A percentile compares a stretch with the other conserved stretches of the same genome.
Conservation (phyloP, 345 rosid genomes). For the Gossypium arboreum region DNA sequence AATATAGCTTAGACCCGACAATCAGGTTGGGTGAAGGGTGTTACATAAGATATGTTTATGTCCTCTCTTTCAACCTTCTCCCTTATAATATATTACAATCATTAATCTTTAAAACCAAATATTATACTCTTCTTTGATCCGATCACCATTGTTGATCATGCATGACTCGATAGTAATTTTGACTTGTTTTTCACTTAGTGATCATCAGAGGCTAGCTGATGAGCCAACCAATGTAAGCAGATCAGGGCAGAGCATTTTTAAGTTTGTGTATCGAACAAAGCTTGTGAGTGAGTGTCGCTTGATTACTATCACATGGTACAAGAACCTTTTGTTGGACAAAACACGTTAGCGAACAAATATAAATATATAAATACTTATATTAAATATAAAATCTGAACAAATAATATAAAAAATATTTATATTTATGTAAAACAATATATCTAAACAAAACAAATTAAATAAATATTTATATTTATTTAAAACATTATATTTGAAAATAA, state of each 20-base stretch:
- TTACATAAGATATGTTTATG: too few relatives aligned
- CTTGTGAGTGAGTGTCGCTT: constrained; percentile 26
- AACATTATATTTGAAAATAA: too few relatives aligned
- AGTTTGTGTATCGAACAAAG: background rate
- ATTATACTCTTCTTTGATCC: background rate
- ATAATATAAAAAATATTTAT: too few relatives aligned
- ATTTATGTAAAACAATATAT: too few relatives aligned
- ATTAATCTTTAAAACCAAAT: background rate
- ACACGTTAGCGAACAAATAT: too few relatives aligned
- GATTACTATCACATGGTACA: constrained; percentile 13
- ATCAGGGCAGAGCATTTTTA: background rate
- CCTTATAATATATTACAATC: background rate
- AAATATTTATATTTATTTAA: too few relatives aligned
- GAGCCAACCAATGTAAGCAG: background rate
- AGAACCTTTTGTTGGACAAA: background rate
- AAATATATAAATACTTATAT: too few relatives aligned
- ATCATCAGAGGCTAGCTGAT: background rate
- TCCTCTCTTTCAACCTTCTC: background rate
- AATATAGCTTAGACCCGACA: too few relatives aligned
- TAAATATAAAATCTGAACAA: too few relatives aligned
- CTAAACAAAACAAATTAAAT: too few relatives aligned
- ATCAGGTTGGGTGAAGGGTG: too few relatives aligned
- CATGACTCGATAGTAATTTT: background rate
- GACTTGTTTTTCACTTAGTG: background rate
- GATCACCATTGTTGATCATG: background rate